Base-by-base conservation (phyloP, 2,329 filamentous ascomycete genomes). In the Aspergillus sp. region DNA sequence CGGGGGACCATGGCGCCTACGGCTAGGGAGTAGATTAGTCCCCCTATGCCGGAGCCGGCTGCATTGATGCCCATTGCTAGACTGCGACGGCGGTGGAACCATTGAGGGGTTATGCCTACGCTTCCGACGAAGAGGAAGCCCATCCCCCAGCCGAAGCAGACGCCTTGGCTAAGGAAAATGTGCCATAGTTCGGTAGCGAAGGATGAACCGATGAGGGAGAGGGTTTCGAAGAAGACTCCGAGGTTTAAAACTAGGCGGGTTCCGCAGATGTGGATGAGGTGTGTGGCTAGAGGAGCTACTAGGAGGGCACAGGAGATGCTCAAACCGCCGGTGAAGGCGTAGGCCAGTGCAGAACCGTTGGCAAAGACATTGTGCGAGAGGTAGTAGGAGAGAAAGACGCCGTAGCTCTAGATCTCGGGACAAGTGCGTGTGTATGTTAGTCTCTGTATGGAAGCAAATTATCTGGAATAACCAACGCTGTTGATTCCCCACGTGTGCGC, bases 401-500 rank as follows among this genome's bases (percentile, higher is more conserved):
- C 85, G 62, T 81, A 82, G 39, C 78, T 75, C 76, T 78, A 51
- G 41, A 39, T 13, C 8, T 48, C 41, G 5, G n/a, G 56, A 63
- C 1, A 5, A 15, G 50, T 51, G 15, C 21, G 19, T 39, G 12
- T 43, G 41, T 45, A 9, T 43, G 41, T 45, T 23, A 45, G 41
- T 23, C 5, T 2, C 2, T 45, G 19, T 6, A 7, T 17, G 10
- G 13, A 17, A 21, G 15, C 25, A 28, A 32, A 36, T 30, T 21
- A 21, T 12, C 5, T 9, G 4, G 48, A 45, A 41, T 53, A 19
- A 67, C 82, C 59, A 65, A 86, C 84, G 58, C 84, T 86, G 72
- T 91, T 92, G 62, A 92, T 78, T 7, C 89, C 89, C 89, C 89
- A 92, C 1, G 89, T 91, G 70, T 91, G 89, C 7, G 82, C 85